Base-by-base conservation (phyloP, 2,329 filamentous ascomycete species). In the Microsporum canis region DNA sequence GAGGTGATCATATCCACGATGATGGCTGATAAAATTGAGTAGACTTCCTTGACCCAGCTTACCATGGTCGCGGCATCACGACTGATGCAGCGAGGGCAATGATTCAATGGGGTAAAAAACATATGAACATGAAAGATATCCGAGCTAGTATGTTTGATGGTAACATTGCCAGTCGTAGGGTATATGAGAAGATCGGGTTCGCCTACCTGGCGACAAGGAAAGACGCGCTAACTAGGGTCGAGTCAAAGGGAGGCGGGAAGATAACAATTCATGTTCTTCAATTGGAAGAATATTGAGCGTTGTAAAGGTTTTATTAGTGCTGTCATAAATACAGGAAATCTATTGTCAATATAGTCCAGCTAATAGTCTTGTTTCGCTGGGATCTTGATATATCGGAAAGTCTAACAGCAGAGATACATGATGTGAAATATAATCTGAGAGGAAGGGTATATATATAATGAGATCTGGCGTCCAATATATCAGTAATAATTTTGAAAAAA, bases 61-160 rank as follows among this genome's bases (percentile, higher is more conserved):
- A 61, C 33, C 60, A 63, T 17, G 62, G 62, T 1, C 60, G 58
- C 12, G 62, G 62, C n/a, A 63, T 63, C 34, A 63, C 61, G 62
- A 63, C 47, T 17, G 51, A 51, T 31, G 51, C 12, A 17, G 29
- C 57, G 3, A 61, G 34, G 56, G 29, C 31, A 2, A 4, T 61
- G 3, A 58, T 63, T 23, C 51, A 63, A 1, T 63, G 62, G 62
- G 62, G 56, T 7, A 41, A 23, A 41, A 27, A 23, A 14, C 56
- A 63, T 51, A 47, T 63, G 59, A 61, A 61, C 43, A 60, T 61
- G 5, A 47, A 60, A 2, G 29, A 61, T 45, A 39, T 63, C 23
- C 51, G 51, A 17, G 60, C 51, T 12, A 31, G 43, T 34, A 55
- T 58, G 31, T 17, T n/a, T 7, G 49, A 33, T 36, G 59, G 53